These are phyloP conservation scores for Xerocomus minutiporus DNA, from an alignment of 1,284 basidiomycete species.

Conservation along the genomic window DNA sequence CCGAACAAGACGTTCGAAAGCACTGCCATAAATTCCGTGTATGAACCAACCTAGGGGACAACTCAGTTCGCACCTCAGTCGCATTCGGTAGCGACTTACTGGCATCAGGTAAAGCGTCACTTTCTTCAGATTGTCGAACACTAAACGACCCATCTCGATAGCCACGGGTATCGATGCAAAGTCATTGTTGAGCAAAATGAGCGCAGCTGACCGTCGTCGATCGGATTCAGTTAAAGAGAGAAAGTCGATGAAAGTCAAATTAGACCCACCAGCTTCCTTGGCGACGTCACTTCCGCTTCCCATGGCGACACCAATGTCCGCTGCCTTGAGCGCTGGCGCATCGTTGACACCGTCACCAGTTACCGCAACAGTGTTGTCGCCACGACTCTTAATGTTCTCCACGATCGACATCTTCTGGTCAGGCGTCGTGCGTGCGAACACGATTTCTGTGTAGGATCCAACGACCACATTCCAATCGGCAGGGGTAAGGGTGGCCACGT, in stretches of 20 bases:
- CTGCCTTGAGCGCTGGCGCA: conserved; percentile 63
- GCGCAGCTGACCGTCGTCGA: conserved; percentile 19
- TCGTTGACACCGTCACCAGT: conserved; percentile 62
- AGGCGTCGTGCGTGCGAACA: conserved; percentile 59
- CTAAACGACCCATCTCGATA: conserved; percentile 47
- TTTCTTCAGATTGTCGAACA: conserved; percentile 57
- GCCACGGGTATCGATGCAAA: conserved; percentile 38
- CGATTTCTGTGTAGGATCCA: conserved; percentile 50
- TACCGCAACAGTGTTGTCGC: conserved; percentile 48
- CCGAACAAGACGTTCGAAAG: conserved; percentile 35
- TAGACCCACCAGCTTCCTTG: conserved; percentile 46
- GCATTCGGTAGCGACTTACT: conserved; percentile 32
- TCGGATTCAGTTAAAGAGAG: neutral
- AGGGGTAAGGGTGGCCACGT: conserved; percentile 41
- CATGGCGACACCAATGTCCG: conserved; percentile 86
- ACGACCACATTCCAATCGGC: conserved; percentile 46
- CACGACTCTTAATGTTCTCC: conserved; percentile 46
- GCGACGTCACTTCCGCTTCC: conserved; percentile 84
- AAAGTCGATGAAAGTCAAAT: neutral
- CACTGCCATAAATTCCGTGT: conserved; percentile 37
- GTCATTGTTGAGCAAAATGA: conserved; percentile 34
- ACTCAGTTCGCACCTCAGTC: neutral
- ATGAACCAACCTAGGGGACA: conserved; percentile 30
- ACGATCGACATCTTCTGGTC: conserved; percentile 60
- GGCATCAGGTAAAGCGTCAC: conserved; percentile 41